phyloP scores from a whole-genome alignment of 2,329 filamentous ascomycete species.

The Fusarium transvaalense region DNA sequence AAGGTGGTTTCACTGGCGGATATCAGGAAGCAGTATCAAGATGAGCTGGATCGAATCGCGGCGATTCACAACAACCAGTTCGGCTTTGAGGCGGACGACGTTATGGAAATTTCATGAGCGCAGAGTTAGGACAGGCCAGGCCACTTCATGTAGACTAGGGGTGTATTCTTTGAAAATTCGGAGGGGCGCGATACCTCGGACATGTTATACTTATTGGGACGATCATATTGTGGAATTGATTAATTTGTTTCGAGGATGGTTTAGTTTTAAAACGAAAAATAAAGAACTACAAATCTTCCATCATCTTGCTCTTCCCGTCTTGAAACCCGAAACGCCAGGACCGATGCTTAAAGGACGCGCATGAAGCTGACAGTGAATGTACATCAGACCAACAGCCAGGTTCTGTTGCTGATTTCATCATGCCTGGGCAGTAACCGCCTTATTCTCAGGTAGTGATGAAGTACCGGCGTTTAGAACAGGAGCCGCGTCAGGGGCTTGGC shows the following conservation, averaged over 20 bases:
- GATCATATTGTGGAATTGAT: constrained; percentile 45
- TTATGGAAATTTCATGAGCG: constrained; percentile 64
- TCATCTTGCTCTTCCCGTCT: constrained; percentile 46
- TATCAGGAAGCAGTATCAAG: constrained; percentile 88
- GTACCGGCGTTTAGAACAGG: constrained; percentile 53
- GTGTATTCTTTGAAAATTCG: constrained; percentile 43
- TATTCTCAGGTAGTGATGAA: constrained; percentile 60
- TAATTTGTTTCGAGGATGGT: constrained; percentile 41
- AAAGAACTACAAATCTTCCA: constrained; percentile 43
- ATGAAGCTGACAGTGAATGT: constrained; percentile 46
- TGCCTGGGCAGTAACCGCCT: constrained; percentile 55
- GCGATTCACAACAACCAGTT: constrained; percentile 92
- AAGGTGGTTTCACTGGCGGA: constrained; percentile 88
- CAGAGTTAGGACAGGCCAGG: constrained; percentile 21
- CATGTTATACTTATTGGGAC: constrained; percentile 39
- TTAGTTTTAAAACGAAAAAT: constrained; percentile 36
- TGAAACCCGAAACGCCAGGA: constrained; percentile 55
- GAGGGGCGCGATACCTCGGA: constrained; percentile 51
- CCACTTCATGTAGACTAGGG: constrained; percentile 43
- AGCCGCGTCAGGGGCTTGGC: constrained; percentile 75
- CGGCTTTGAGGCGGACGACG: constrained; percentile 72
- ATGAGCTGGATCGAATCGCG: constrained; percentile 87
- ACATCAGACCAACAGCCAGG: constrained; percentile 32
- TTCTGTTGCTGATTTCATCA: constrained; percentile 33
- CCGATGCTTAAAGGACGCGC: constrained; percentile 55